phyloP scores from a whole-genome alignment of 2,329 filamentous ascomycete species.

The Herpomyces periplanetae region DNA sequence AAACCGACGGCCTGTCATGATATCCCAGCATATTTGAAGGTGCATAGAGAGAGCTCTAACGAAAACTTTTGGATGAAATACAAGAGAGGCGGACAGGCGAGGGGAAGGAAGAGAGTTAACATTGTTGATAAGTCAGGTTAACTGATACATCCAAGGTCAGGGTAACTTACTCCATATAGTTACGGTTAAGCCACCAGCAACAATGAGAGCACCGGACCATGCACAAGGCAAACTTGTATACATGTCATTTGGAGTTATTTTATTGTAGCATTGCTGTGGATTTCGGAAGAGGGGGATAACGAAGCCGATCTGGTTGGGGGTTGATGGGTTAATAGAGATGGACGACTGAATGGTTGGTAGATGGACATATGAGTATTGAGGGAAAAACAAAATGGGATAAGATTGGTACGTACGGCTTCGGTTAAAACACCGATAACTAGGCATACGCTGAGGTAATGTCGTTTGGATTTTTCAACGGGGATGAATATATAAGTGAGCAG shows the following conservation, averaged over 20 bases:
- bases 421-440: slow-evolving; percentile 31
- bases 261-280: slow-evolving; percentile 47
- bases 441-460: slow-evolving; percentile 73
- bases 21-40: slow-evolving; percentile 89
- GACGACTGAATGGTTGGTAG: neutral
- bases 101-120: neutral
- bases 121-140: slow-evolving; percentile 1
- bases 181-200: slow-evolving; percentile 47
- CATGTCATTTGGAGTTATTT: slow-evolving; percentile 83
- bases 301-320: slow-evolving; percentile 27
- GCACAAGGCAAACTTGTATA: slow-evolving; percentile 39
- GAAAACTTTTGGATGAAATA: slow-evolving; percentile 20
- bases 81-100: no score
- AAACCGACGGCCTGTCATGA: slow-evolving; percentile 50
- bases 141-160: neutral
- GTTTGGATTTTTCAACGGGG: slow-evolving; percentile 52
- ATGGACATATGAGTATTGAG: neutral
- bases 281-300: slow-evolving; percentile 44
- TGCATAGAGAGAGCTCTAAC: slow-evolving; percentile 64
- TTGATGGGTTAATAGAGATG: slow-evolving; percentile 4
- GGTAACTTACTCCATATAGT: slow-evolving; percentile 31
- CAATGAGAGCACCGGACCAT: slow-evolving; percentile 45
- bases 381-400: neutral
- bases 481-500: slow-evolving; percentile 38
- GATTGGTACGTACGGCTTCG: slow-evolving; percentile 24